A percentile compares a stretch with the other conserved stretches of the same genome.
These are phyloP conservation scores for Cryphonectria carpinicola DNA, from an alignment of 2,329 filamentous ascomycete species.

Conservation along the genomic window DNA sequence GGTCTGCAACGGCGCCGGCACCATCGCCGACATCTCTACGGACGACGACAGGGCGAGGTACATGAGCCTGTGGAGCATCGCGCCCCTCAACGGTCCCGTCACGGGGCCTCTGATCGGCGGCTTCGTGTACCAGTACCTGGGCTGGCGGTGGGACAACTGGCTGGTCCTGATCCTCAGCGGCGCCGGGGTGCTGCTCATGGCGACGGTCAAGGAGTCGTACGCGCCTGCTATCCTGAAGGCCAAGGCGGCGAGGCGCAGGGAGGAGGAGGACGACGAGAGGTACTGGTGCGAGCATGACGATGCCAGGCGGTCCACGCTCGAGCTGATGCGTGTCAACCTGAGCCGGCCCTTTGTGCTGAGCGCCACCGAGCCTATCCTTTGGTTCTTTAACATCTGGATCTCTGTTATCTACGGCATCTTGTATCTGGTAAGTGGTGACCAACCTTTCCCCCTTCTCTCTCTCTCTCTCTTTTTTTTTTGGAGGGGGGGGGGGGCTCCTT, in stretches of 20 bases:
- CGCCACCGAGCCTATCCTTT: slow-evolving; percentile 79
- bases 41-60: slow-evolving; percentile 81
- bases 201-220: slow-evolving; percentile 74
- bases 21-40: slow-evolving; percentile 79
- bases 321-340: slow-evolving; percentile 75
- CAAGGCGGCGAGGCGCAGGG: slow-evolving; percentile 66
- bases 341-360: slow-evolving; percentile 78
- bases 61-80: slow-evolving; percentile 82
- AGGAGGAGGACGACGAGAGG: slow-evolving; percentile 70
- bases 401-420: slow-evolving; percentile 85
- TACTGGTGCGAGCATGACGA: slow-evolving; percentile 85
- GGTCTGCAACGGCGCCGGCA: slow-evolving; percentile 82
- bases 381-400: slow-evolving; percentile 73
- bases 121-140: slow-evolving; percentile 75
- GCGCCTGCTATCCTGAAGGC: slow-evolving; percentile 69
- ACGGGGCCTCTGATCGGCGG: slow-evolving; percentile 73
- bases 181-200: slow-evolving; percentile 61
- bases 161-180: slow-evolving; percentile 74
- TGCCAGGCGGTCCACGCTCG: slow-evolving; percentile 59
- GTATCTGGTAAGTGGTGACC: slow-evolving; percentile 29
- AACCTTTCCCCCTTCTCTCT: neutral
- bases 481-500: too few relatives aligned
- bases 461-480: too few relatives aligned
- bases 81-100: slow-evolving; percentile 76
- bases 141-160: slow-evolving; percentile 91